Percentiles rank a stretch among this genome's conserved stretches.
Conservation (phyloP, 805 yeast genomes). For the Candida loeiensis region DNA sequence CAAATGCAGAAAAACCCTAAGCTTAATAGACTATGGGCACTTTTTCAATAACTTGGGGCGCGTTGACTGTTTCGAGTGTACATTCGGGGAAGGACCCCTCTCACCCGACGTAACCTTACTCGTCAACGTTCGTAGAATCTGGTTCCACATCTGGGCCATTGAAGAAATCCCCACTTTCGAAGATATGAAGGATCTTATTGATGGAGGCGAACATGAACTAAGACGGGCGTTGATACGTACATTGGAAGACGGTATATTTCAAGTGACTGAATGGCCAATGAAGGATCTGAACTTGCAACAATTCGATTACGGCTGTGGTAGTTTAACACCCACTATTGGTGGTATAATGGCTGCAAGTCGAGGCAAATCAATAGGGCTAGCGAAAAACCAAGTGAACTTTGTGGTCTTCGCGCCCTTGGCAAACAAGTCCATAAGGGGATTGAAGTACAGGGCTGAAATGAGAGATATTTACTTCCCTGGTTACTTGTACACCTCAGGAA, state of each 20-base stretch:
- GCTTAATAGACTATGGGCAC: background rate
- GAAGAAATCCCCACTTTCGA: background rate
- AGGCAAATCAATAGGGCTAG: background rate
- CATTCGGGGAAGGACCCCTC: background rate
- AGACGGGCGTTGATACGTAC: background rate
- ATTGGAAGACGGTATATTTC: background rate
- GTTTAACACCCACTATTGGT: background rate
- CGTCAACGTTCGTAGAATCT: background rate
- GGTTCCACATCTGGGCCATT: background rate
- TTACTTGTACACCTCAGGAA: background rate
- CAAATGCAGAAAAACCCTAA: background rate
- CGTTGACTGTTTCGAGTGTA: background rate
- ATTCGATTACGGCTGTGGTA: background rate
- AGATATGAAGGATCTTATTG: background rate
- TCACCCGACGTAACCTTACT: background rate
- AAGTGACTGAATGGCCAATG: conserved; percentile 2
- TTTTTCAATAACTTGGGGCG: background rate
- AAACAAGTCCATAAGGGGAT: background rate
- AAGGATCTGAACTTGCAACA: background rate
- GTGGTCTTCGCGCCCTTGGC: conserved; percentile 1
- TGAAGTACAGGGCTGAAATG: background rate
- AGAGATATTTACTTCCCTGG: background rate
- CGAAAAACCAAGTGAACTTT: background rate
- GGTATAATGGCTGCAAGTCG: background rate
- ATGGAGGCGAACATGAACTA: background rate